Percentiles rank a stretch among this genome's conserved stretches.
Evolutionary conservation across 352 stramenopile genomes (phyloP).

Genomic region (Saprolegnia parasitica): DNA sequence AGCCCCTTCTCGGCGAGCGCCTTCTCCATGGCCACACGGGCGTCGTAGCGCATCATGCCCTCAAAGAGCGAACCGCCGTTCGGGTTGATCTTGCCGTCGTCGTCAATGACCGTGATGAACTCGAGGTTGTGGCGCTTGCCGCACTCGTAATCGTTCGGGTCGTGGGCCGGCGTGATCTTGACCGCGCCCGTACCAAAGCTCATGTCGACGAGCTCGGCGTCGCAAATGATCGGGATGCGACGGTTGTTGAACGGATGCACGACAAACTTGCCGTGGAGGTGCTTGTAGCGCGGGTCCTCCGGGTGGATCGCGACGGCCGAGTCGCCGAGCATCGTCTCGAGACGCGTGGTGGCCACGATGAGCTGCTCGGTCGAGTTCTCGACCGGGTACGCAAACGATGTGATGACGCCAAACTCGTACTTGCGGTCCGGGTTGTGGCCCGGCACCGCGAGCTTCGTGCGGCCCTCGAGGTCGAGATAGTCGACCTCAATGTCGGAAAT

Average conservation of each 20-base stretch:
- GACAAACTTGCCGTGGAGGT: conserved; percentile 94
- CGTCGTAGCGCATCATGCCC: conserved; percentile 95
- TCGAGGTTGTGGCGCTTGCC: conserved; percentile 92
- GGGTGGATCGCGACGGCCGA: conserved; percentile 97
- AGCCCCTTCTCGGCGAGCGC: conserved; percentile 92
- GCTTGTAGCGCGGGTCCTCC: conserved; percentile 91
- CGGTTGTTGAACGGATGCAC: conserved; percentile 91
- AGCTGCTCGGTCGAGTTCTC: background rate
- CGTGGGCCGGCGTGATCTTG: conserved; percentile 98
- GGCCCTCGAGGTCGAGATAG: conserved; percentile 92
- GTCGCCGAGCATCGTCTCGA: conserved; percentile 99
- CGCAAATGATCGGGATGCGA: conserved; percentile 93
- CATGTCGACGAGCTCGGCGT: conserved; percentile 98
- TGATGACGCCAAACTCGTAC: conserved; percentile 84
- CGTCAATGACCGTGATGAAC: conserved; percentile 66
- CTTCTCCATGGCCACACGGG: conserved; percentile 86
- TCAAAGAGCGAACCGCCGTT: conserved; percentile 80
- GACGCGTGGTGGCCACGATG: conserved; percentile 84
- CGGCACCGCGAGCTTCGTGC: conserved; percentile 64
- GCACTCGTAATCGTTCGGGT: conserved; percentile 99
- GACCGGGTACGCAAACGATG: conserved; percentile 70
- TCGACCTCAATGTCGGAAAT: conserved; percentile 98
- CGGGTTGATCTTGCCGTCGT: conserved; percentile 60
- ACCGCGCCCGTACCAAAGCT: conserved; percentile 94
- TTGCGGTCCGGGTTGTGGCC: conserved; percentile 47